A percentile compares a stretch with the other conserved stretches of the same genome.
Evolutionary conservation across 2,329 filamentous ascomycete genomes (phyloP).

Genomic region (Colletotrichum sp.): DNA sequence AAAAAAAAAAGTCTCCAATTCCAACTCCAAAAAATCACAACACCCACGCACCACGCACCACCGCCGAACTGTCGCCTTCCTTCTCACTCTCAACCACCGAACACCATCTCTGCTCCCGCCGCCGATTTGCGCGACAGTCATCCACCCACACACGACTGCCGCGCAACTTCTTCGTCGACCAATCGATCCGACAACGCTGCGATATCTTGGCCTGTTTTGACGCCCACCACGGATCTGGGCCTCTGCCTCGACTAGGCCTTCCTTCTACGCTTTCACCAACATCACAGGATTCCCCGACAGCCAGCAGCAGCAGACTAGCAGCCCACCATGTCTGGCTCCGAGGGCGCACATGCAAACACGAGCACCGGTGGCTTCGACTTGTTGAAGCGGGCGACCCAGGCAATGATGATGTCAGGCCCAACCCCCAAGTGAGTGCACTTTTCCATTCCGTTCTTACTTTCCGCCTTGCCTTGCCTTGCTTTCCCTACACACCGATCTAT

Average conservation of each 20-base stretch:
- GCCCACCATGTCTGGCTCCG: constrained; percentile 54
- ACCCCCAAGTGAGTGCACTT: constrained; percentile 19
- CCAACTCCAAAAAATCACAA: constrained; percentile 18
- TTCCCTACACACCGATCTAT: neutral
- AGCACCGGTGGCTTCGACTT: constrained; percentile 59
- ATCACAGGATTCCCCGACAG: neutral
- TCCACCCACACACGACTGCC: neutral
- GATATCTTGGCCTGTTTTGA: constrained; percentile 19
- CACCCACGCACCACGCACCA: constrained; percentile 11
- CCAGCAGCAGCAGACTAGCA: constrained; percentile 29
- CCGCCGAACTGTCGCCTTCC: neutral
- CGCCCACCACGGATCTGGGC: constrained; percentile 10
- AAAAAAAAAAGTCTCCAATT: constrained; percentile 20
- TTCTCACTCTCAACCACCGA: neutral
- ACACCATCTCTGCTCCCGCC: neutral
- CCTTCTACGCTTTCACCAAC: neutral
- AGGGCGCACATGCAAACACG: constrained; percentile 42
- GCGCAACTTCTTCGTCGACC: neutral
- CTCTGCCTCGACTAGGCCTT: constrained; percentile 22
- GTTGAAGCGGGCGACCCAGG: constrained; percentile 64
- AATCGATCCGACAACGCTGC: constrained; percentile 1
- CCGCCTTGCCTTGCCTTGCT: constrained; percentile 23
- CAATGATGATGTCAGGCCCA: constrained; percentile 64
- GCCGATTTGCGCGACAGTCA: neutral
- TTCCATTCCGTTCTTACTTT: constrained; percentile 13